Base-by-base conservation (phyloP, 306 rosid species). In the Quercus engelmannii region DNA sequence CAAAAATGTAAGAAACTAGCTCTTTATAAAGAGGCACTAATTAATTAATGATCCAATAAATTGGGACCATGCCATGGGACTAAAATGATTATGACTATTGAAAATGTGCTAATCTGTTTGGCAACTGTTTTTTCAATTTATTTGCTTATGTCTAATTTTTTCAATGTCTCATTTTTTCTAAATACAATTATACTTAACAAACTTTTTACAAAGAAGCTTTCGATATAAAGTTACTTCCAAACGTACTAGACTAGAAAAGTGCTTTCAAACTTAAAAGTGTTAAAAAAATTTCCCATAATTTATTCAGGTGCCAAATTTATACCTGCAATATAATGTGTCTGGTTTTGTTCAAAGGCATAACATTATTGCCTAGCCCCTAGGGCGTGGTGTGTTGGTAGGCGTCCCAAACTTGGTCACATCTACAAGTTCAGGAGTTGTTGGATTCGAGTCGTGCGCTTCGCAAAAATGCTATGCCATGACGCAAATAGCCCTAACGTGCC, bases 401-500 rank as follows among this genome's bases (percentile, higher is more conserved):
- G 11, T 38, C 46, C 3, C 0, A 0, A 0, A 38, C 46, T 38
- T 38, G 0, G 11, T 41, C 3, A 41, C 3, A 41, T 0, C 1
- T 41, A 0, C 1, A 0, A 41, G 12, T 41, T 2, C 3, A 41
- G 0, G 3, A 41, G 3, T 41, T 41, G 12, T 0, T 0, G 0
- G 1, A 0, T 8, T 8, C 0, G 1, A 41, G 12, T 41, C 1
- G 0, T 41, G 3, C 0, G 3, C 46, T 41, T 41, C 0, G 0
- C 46, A 8, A 41, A 41, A 41, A 8, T 41, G 1, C 0, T 0
- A 0, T 41, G 3, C 11, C 11, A 41, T 0, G 0, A 41, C 3
- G 0, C 12, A 0, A 0, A 41, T 41, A 41, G 46, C 11, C 12
- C 0, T 41, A 41, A 41, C 0, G 0, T 41, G 46, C 12, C 3